Evolutionary conservation across 805 yeast species (phyloP), one percentile per base, ranked within the genome.

Genomic region (Candida schatavii): DNA sequence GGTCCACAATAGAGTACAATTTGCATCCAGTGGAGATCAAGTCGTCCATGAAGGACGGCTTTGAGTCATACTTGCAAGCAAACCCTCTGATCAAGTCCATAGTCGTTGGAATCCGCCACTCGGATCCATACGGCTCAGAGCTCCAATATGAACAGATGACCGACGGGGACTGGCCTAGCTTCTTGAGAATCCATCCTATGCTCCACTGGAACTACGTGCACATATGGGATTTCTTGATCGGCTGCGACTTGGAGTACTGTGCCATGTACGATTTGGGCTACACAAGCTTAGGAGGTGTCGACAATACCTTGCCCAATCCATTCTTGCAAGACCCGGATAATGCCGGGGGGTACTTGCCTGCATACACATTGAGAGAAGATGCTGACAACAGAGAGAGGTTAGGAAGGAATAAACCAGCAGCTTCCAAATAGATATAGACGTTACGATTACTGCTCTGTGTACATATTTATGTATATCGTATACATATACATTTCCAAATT

Each of bases 151-250:
- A 87, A 40, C 95, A 88, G 55, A 62, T 55, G 30, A 93, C 99
- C 0, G 97, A 91, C 55, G 83, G 81, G 44, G 81, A 88, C 44
- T 93, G 98, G 98, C 99, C 99, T 3, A 66, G 72, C 21, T 91
- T 93, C 56, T 63, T 83, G 47, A 65, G 99, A 38, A 69, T 90
- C 3, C 95, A 90, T 54, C 98, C 99, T 0, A 80, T 93, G 5
- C 70, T 93, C 33, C 86, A 86, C 42, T 93, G 98, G 98, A 77
- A 77, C 31, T 85, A 87, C 50, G 74, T 76, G 17, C 87, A 89
- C 43, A 73, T 93, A 2, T 93, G 99, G 99, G 78, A 79, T 49
- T 90, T 91, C 55, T 62, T 91, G 38, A 62, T 80, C 17, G 75
- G 66, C 18, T 66, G 79, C 17, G 56, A 72, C n/a, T 72, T 83